Base-by-base conservation (phyloP, 129 eudicot species). In the Flaveria linearis region DNA sequence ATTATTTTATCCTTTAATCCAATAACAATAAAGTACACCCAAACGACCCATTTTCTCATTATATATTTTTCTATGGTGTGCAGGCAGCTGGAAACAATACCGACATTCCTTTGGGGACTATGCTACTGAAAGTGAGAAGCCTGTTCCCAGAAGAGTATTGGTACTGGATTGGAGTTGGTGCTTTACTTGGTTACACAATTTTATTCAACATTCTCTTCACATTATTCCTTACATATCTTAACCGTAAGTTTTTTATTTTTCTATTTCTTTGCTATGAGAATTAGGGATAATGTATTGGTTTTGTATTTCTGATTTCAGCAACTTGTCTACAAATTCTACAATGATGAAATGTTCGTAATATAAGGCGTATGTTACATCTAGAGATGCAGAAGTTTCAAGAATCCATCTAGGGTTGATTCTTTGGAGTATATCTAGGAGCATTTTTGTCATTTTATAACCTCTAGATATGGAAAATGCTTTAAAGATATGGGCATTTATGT, bases 91-190 rank as follows among this genome's bases (percentile, higher is more conserved):
- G 84, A 78, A 77, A 78, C 78, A 42, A 65, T 55, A 79, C 84
- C 23, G 30, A 63, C 74, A 60, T 82, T 47, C 82, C 89, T 56
- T 82, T 94, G 70, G 98, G 98, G 23, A 82, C 69, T 45, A 81
- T 76, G 88, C 61, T 94, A 72, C 70, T 94, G 70, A 91, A 91
- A 81, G 87, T 85, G 26, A 86, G 98, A 74, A 81, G 89, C 80
- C 69, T 91, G 63, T 91, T 91, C 80, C 88, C 92, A 0, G 85
- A 86, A 45, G 73, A 80, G 53, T 85, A 91, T 55, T 94, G 98
- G 98, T 91, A 88, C 83, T 94, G 98, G 98, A 87, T 94, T 15
- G 98, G 98, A 20, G 91, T 88, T n/a, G 96, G 93, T 57, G 98
- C 97, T 51, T 86, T 94, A 74, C 83, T 94, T 39, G 97, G 98